Evolutionary conservation across 257 asterid genomes (phyloP).

Genomic region (Jaltomata sinuosa): DNA sequence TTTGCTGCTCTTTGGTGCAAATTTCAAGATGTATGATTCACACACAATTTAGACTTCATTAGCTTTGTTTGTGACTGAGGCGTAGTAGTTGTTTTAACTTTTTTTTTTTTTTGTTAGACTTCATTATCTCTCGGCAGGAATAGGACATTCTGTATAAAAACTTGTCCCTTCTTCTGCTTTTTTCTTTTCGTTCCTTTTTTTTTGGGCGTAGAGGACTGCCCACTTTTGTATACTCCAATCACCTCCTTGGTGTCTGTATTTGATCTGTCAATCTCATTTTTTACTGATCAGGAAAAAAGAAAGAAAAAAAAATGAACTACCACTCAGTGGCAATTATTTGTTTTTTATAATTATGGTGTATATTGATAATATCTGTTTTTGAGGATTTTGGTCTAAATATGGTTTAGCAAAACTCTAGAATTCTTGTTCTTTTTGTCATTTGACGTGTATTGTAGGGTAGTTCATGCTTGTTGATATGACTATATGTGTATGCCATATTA

Average conservation of each 20-base stretch:
- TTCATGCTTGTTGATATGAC: background rate
- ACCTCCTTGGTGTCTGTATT: background rate
- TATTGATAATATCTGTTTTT: background rate
- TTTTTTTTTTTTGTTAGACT: background rate
- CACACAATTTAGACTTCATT: background rate
- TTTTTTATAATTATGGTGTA: background rate
- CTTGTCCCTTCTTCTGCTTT: background rate
- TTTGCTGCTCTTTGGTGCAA: background rate
- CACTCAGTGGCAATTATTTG: background rate
- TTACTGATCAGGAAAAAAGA: background rate
- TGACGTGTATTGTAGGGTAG: background rate
- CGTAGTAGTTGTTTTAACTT: background rate
- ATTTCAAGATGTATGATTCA: background rate
- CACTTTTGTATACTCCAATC: background rate
- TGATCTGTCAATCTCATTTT: background rate
- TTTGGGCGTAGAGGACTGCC: background rate
- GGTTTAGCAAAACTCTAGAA: background rate
- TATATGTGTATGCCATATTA: background rate
- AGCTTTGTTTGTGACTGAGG: background rate
- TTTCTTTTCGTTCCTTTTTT: background rate
- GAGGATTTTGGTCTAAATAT: background rate
- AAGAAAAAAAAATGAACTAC: background rate
- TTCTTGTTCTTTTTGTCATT: background rate
- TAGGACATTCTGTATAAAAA: background rate
- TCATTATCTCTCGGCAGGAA: background rate